Evolutionary conservation across 2,329 filamentous ascomycete genomes (phyloP).

Genomic region (Colletotrichum tabaci): DNA sequence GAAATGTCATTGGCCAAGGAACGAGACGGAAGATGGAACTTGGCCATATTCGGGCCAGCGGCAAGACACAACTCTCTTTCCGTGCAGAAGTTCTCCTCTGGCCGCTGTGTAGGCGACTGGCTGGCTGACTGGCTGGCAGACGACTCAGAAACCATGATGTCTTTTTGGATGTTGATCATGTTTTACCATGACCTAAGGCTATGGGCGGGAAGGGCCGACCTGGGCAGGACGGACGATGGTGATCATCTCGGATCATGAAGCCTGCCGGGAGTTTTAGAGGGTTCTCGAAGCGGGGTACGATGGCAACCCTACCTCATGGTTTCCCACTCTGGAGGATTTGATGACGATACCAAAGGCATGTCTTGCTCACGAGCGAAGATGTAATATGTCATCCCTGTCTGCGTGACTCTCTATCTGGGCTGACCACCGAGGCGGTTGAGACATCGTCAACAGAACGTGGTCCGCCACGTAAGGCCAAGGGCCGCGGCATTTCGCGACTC

Average conservation of each 20-base stretch:
- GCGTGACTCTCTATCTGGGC: slow-evolving; percentile 8
- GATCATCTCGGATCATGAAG: slow-evolving; percentile 9
- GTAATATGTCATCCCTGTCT: background rate
- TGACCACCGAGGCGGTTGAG: slow-evolving; percentile 5
- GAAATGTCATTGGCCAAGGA: slow-evolving; percentile 16
- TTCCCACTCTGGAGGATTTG: background rate
- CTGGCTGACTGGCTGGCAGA: background rate
- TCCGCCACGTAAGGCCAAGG: background rate
- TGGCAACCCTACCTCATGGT: slow-evolving; percentile 9
- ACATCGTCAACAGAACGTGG: slow-evolving; percentile 37
- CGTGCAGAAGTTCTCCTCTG: slow-evolving; percentile 25
- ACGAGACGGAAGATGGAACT: slow-evolving; percentile 22
- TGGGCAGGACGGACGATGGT: slow-evolving; percentile 2
- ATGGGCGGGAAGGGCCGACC: background rate
- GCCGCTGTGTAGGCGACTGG: background rate
- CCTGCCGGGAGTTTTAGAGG: slow-evolving; percentile 6
- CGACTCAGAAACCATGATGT: background rate
- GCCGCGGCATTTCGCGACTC: background rate
- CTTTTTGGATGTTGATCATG: slow-evolving; percentile 30
- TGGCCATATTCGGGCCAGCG: slow-evolving; percentile 16
- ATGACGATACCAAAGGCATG: slow-evolving; percentile 25
- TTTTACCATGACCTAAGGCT: slow-evolving; percentile 5
- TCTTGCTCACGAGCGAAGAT: slow-evolving; percentile 30
- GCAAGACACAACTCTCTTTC: slow-evolving; percentile 25
- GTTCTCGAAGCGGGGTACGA: slow-evolving; percentile 22